Evolutionary conservation across 306 rosid genomes (phyloP).

Genomic region (Prunus campanulata): DNA sequence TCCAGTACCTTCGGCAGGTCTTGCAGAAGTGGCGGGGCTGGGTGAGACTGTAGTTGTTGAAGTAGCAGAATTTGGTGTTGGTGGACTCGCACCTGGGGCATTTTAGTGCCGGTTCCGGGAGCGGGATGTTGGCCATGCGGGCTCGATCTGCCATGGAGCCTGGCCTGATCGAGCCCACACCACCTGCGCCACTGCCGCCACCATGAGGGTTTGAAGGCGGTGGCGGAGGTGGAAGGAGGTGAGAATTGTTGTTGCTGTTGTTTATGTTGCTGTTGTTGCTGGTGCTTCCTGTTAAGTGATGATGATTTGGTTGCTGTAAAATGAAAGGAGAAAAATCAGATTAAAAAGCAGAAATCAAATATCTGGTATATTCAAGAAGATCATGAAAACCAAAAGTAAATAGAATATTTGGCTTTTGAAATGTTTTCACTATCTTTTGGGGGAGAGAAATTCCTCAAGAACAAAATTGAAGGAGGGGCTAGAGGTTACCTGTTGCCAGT

Average conservation of each 20-base stretch:
- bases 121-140: slow-evolving; percentile 74
- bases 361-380: slow-evolving; percentile 74
- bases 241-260: slow-evolving; percentile 44
- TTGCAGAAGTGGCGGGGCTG: slow-evolving; percentile 98
- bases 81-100: slow-evolving; percentile 90
- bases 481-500: slow-evolving; percentile 78
- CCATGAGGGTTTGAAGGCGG: slow-evolving; percentile 41
- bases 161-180: slow-evolving; percentile 51
- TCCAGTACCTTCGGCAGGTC: slow-evolving; percentile 91
- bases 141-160: slow-evolving; percentile 89
- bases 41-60: slow-evolving; percentile 87
- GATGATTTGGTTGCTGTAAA: slow-evolving; percentile 32
- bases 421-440: slow-evolving; percentile 18
- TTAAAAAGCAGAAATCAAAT: slow-evolving; percentile 39
- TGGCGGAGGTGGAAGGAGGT: slow-evolving; percentile 39
- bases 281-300: slow-evolving; percentile 13
- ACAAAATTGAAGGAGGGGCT: background rate
- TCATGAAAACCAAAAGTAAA: slow-evolving; percentile 37
- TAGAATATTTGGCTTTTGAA: slow-evolving; percentile 63
- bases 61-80: slow-evolving; percentile 94
- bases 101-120: slow-evolving; percentile 61
- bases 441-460: background rate
- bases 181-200: slow-evolving; percentile 32
- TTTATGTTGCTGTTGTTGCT: slow-evolving; percentile 22
- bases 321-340: background rate